A percentile compares a stretch with the other conserved stretches of the same genome.
These are phyloP conservation scores for Arthrobotrys musiformis DNA, from an alignment of 2,329 filamentous ascomycete genomes.

Conservation along the genomic window DNA sequence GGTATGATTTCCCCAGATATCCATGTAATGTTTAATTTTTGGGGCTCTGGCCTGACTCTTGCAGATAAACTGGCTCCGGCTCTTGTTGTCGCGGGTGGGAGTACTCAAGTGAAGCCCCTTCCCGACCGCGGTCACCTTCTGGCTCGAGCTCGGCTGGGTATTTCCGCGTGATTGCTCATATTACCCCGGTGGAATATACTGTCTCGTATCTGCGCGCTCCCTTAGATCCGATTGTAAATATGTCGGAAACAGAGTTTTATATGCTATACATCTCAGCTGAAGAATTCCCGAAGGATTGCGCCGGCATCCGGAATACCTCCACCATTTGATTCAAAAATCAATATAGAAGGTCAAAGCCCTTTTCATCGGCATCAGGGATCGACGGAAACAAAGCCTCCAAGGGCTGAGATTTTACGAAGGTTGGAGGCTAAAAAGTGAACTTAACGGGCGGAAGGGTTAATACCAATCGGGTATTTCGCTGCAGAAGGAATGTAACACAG, in stretches of 20 bases:
- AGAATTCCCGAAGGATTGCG: not conserved
- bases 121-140: not conserved
- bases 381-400: not conserved
- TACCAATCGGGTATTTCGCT: slow-evolving; percentile 37
- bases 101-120: too few relatives aligned
- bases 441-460: slow-evolving; percentile 11
- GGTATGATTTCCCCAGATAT: not conserved
- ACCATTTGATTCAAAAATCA: not conserved
- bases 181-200: slow-evolving; percentile 2
- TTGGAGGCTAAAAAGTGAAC: too few relatives aligned
- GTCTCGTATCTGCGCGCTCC: slow-evolving; percentile 22
- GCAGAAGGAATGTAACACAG: slow-evolving; percentile 33
- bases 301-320: not conserved
- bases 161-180: slow-evolving; percentile 21
- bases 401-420: not conserved
- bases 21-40: not conserved
- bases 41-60: slow-evolving; percentile 8
- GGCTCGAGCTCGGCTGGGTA: not conserved
- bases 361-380: not conserved
- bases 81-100: too few relatives aligned
- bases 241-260: too few relatives aligned
- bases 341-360: not conserved
- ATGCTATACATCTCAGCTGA: too few relatives aligned
- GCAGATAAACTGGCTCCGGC: too few relatives aligned
- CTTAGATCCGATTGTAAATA: not conserved